Evolutionary conservation across 2,329 filamentous ascomycete species (phyloP), one percentile per base, ranked within the genome.

Genomic region (Verruconis gallopava): DNA sequence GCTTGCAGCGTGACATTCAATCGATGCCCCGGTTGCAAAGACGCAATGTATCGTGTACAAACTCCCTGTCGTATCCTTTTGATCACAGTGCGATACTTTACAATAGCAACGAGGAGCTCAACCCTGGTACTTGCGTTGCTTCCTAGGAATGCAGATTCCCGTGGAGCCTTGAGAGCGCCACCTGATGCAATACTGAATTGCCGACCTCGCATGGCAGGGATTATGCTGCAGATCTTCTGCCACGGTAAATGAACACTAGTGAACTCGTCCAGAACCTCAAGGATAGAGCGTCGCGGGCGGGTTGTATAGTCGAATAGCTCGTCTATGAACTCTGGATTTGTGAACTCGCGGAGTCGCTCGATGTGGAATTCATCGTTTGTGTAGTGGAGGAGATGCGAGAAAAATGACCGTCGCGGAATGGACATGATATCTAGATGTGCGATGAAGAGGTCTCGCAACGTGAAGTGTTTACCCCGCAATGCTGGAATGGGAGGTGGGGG

Each of bases 301-400:
- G 88, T 88, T 1, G 91, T 91, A 56, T 98, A 98, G 62, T 98
- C 89, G 64, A 85, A 96, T 43, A 94, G 79, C 51, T 98, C 91
- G 51, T 96, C 86, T 4, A 89, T 75, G 51, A 80, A 84, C 36
- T 81, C 73, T 0, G 85, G 77, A 51, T 81, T 74, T 1, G 78
- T 79, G 52, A 98, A 91, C 55, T 98, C 91, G 5, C 81, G 61
- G 0, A 98, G 72, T 2, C 89, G 77, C 47, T 91, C 81, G 51
- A 76, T 77, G 53, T 98, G 89, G 52, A 77, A 76, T 2, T 66
- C 57, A 51, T 93, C 74, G 1, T 66, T 62, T 2, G 85, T 82
- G 53, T 86, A 86, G 56, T 85, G 77, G 1, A 81, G 75, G 43
- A 95, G 75, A 15, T 77, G 71, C 11, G 80, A 71, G 55, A 98